Base-by-base conservation (phyloP, 768 basidiomycete genomes). In the Mycena amicta region DNA sequence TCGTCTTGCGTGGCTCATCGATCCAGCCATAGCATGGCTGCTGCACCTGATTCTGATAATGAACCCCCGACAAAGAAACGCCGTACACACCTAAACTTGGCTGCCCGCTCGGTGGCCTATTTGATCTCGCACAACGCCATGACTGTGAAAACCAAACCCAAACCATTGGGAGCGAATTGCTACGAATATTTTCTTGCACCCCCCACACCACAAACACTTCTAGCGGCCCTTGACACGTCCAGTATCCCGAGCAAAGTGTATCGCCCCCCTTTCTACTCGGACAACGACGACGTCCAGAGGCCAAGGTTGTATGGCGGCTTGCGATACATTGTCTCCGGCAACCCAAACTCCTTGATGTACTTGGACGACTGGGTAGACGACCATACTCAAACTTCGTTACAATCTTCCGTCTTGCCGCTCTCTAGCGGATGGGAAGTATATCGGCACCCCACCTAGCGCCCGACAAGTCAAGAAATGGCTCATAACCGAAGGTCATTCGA, bases 401-500 rank as follows among this genome's bases (percentile, higher is more conserved):
- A 26, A 12, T 29, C 6, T 53, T 76, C 11, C 57, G 76, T 53
- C 61, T 68, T 30, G 54, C 61, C 3, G 71, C 74, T 59, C 68
- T 85, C 37, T 43, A 71, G 75, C 25, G 91, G 91, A 4, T 95
- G 93, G 94, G 93, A n/a, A 95, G 65, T 95, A 88, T 72, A 87
- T 86, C 0, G 77, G 83, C 52, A 68, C 69, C 55, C 91, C 95
- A 0, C 93, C 93, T 0, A 84, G 81, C 56, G 69, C 76, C 23
- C 78, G 72, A 62, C 77, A 85, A 67, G 78, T 83, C 3, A 79
- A 77, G 43, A 71, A 69, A 43, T 92, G 88, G 84, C 68, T 92
- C 46, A 68, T 68, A 13, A 66, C 68, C 26, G 67, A 77, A 13
- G 62, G 28, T 47, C 59, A 26, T 59, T 43, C 26, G 67, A 64